A percentile compares a stretch with the other conserved stretches of the same genome.
Evolutionary conservation across 805 yeast genomes (phyloP).

Genomic region (Starmerella bombicola): DNA sequence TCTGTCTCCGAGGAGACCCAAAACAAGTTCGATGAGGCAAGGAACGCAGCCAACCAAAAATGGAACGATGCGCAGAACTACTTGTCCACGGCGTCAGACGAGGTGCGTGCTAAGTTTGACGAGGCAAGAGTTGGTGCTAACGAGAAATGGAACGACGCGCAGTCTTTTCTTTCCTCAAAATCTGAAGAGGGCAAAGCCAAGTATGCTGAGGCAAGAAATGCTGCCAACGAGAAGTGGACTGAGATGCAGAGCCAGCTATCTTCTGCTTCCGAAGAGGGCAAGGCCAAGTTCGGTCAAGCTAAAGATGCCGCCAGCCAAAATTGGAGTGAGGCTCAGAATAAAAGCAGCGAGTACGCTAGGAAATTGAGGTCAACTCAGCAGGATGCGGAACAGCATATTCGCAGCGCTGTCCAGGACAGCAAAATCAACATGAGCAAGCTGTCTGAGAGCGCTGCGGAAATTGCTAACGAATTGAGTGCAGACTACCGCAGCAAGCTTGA

Average conservation of each 20-base stretch:
- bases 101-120: not conserved
- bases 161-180: no score
- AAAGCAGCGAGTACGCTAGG: no score
- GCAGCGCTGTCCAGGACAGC: not conserved
- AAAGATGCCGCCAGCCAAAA: constrained; percentile 1
- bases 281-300: not conserved
- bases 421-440: no score
- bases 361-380: not conserved
- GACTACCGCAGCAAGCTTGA: not conserved
- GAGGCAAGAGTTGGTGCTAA: not conserved
- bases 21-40: no score
- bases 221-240: not conserved
- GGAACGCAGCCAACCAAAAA: not conserved
- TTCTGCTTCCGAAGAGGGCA: not conserved
- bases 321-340: no score
- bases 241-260: not conserved
- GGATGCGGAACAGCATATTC: not conserved
- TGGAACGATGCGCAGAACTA: not conserved
- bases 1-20: no score
- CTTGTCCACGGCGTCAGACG: not conserved
- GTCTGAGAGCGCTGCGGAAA: constrained; percentile 2
- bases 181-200: no score
- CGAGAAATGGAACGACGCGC: not conserved
- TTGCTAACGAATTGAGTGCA: not conserved
- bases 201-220: not conserved